These are phyloP conservation scores for Ustilago shanxiensis DNA, from an alignment of 1,284 basidiomycete species.

Conservation along the genomic window DNA sequence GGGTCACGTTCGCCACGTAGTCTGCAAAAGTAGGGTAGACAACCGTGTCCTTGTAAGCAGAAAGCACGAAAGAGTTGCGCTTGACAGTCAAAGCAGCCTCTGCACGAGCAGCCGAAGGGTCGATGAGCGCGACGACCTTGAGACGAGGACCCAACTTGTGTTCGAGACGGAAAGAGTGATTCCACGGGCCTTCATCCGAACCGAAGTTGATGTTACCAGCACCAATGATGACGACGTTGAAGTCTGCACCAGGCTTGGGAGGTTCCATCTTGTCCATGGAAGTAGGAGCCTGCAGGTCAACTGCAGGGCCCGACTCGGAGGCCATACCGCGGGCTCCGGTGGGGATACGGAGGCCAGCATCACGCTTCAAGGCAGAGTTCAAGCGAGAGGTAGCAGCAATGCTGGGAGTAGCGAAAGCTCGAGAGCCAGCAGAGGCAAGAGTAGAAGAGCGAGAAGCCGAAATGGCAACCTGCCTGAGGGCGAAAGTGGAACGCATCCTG, in stretches of 20 bases:
- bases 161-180: constrained; percentile 69
- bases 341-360: constrained; percentile 19
- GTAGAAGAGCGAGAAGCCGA: constrained; percentile 45
- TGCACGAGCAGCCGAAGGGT: constrained; percentile 87
- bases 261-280: constrained; percentile 69
- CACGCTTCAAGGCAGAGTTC: constrained; percentile 24
- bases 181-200: constrained; percentile 70
- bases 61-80: constrained; percentile 91
- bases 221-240: constrained; percentile 69
- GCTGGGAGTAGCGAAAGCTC: constrained; percentile 18
- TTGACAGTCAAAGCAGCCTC: constrained; percentile 86
- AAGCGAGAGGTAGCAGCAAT: constrained; percentile 18
- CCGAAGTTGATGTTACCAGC: constrained; percentile 68
- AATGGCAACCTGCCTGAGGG: constrained; percentile 44
- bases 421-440: constrained; percentile 18
- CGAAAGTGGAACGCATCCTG: constrained; percentile 48
- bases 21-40: constrained; percentile 90
- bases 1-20: constrained; percentile 79
- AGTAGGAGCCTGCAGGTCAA: constrained; percentile 63
- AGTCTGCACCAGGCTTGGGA: constrained; percentile 67
- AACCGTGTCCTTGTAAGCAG: constrained; percentile 90
- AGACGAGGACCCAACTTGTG: constrained; percentile 92
- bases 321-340: constrained; percentile 25
- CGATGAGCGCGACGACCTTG: constrained; percentile 93
- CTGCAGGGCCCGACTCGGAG: constrained; percentile 25